phyloP scores from a whole-genome alignment of 176 grass and related monocot species.

The Triticum dicoccoides region DNA sequence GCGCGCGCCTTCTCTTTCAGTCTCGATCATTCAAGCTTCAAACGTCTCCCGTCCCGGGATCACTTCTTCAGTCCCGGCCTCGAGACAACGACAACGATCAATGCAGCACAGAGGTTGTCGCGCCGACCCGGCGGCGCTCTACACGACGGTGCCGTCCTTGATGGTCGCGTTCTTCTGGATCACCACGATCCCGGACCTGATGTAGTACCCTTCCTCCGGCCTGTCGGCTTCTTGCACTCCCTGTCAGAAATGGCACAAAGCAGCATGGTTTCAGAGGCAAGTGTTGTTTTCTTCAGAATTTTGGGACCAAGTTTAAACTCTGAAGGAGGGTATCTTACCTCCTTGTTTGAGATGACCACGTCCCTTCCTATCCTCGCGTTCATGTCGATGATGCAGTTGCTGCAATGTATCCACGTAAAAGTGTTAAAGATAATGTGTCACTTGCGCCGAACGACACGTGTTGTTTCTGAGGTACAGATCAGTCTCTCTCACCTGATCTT shows the following conservation, averaged over 20 bases:
- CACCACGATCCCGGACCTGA: slow-evolving; percentile 54
- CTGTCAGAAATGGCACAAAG: slow-evolving; percentile 10
- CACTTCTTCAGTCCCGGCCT: neutral
- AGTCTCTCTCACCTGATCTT: slow-evolving; percentile 50
- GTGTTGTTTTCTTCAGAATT: neutral
- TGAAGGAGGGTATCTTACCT: slow-evolving; percentile 26
- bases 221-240: slow-evolving; percentile 70
- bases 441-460: no score
- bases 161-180: slow-evolving; percentile 69
- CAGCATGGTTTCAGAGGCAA: neutral
- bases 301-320: neutral
- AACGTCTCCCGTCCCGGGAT: neutral
- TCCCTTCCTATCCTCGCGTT: slow-evolving; percentile 75
- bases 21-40: neutral
- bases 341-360: slow-evolving; percentile 56
- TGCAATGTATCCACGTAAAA: neutral
- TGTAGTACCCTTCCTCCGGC: slow-evolving; percentile 54
- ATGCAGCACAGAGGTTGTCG: neutral
- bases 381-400: slow-evolving; percentile 89
- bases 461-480: neutral
- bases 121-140: neutral
- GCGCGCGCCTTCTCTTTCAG: neutral
- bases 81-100: neutral
- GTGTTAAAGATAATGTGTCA: neutral
- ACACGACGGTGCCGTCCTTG: slow-evolving; percentile 63